Evolutionary conservation across 2,329 filamentous ascomycete species (phyloP), one percentile per base, ranked within the genome.

Genomic region (Colletotrichum sidae): DNA sequence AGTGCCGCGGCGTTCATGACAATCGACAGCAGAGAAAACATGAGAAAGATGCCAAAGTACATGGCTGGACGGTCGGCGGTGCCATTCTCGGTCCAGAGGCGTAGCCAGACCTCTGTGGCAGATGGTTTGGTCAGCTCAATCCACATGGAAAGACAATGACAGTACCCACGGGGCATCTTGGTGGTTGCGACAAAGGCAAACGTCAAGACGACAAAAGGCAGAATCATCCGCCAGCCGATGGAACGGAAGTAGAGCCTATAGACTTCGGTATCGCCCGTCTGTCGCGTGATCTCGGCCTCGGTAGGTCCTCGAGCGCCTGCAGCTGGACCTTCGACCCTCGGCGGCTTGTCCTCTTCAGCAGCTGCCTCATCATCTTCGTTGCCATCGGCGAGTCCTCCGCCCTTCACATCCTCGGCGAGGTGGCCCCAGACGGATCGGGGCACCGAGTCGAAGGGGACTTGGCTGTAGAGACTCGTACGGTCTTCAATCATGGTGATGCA

Each of bases 51-150:
- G 3, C 69, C 71, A 35, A 69, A 68, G 9, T 74, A 72, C 2
- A 55, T 55, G 0, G 64, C 65, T 6, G 69, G 56, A 8, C 57
- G 54, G 0, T 69, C 63, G 33, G 69, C 70, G 5, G 72, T 69
- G 25, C 71, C 73, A 1, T 53, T 57, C 34, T 74, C 70, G 0
- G 70, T 65, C 75, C 73, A 76, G 4, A 75, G 71, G 8, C 74
- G 72, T 33, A 76, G 69, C 75, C 75, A 76, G n/a, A 76, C 68
- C 58, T 74, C 71, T 73, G 39, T 1, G 33, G 46, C 17, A 41
- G 15, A 15, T 15, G 39, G 25, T 25, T 25, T 13, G 42, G 39
- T 62, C 15, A 57, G 57, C 13, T 15, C 15, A 39, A 39, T 35
- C 8, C 13, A 13, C 15, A n/a, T 9, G 8, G 8, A 13, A 2